Percentiles rank a stretch among this genome's conserved stretches.
phyloP scores from a whole-genome alignment of 176 grass and related monocot species.

The Oryza glumipatula region DNA sequence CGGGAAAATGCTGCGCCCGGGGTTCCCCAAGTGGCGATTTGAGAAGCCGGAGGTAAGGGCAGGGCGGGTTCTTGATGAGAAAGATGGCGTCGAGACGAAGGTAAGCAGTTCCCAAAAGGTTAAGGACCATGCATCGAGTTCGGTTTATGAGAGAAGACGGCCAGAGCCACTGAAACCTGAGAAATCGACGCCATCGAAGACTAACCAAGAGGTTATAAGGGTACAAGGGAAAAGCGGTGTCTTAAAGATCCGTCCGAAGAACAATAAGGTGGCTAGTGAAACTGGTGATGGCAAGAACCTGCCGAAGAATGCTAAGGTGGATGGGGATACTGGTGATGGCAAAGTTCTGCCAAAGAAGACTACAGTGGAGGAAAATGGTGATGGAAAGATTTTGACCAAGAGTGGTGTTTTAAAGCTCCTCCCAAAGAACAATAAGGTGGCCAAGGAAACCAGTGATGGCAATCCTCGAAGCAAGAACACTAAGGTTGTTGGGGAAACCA shows the following conservation, averaged over 20 bases:
- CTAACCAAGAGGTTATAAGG: slow-evolving; percentile 37
- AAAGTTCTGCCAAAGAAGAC: slow-evolving; percentile 18
- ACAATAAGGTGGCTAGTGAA: slow-evolving; percentile 20
- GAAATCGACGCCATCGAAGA: slow-evolving; percentile 23
- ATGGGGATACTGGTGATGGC: slow-evolving; percentile 11
- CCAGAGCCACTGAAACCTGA: slow-evolving; percentile 21
- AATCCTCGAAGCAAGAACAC: slow-evolving; percentile 23
- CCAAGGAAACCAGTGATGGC: slow-evolving; percentile 22
- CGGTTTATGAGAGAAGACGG: slow-evolving; percentile 36
- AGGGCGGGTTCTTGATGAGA: slow-evolving; percentile 49
- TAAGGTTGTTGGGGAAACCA: slow-evolving; percentile 19
- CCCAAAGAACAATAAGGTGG: slow-evolving; percentile 29
- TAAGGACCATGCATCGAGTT: slow-evolving; percentile 33
- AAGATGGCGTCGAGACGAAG: slow-evolving; percentile 29
- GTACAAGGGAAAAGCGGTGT: slow-evolving; percentile 64
- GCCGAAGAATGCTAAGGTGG: slow-evolving; percentile 19
- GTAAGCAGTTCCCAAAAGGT: slow-evolving; percentile 32
- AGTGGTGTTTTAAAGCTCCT: slow-evolving; percentile 47
- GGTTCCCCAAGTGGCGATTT: slow-evolving; percentile 49
- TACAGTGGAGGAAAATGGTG: slow-evolving; percentile 22
- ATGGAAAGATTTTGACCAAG: slow-evolving; percentile 33
- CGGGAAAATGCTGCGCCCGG: slow-evolving; percentile 51
- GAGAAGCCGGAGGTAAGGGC: slow-evolving; percentile 65
- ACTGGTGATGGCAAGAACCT: slow-evolving; percentile 20
- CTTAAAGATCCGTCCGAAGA: slow-evolving; percentile 48